phyloP scores from a whole-genome alignment of 2,329 filamentous ascomycete species.

The Cladosporium austrohemisphaericum region DNA sequence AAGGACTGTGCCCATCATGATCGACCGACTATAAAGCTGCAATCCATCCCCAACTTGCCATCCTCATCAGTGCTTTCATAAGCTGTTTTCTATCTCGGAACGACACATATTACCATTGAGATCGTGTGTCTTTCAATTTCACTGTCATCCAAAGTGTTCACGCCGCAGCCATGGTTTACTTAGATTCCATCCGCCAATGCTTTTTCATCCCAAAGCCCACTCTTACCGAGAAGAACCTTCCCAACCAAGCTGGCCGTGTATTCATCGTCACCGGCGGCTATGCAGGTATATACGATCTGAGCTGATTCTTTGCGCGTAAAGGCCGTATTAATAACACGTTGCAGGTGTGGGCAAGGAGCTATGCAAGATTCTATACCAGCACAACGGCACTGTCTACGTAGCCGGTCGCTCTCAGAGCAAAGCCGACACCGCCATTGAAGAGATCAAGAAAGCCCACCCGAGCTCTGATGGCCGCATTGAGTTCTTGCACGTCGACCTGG shows the following conservation, averaged over 20 bases:
- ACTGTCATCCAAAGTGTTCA: neutral
- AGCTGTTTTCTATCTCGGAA: too few species aligned
- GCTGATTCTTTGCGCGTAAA: too few species aligned
- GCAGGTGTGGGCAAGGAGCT: conserved; percentile 49
- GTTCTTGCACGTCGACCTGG: conserved; percentile 47
- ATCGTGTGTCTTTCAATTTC: neutral
- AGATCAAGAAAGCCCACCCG: conserved; percentile 39
- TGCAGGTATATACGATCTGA: conserved; percentile 28
- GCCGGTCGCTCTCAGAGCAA: conserved; percentile 49
- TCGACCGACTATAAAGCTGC: too few species aligned
- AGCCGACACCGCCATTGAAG: conserved; percentile 43
- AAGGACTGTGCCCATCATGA: too few species aligned
- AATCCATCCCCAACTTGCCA: too few species aligned
- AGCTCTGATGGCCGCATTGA: conserved; percentile 40
- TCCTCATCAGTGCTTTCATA: too few species aligned
- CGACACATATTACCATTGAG: neutral
- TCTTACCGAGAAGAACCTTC: conserved; percentile 43
- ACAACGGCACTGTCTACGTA: conserved; percentile 55
- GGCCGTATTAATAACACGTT: neutral
- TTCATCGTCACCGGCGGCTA: conserved; percentile 52
- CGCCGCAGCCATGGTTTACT: conserved; percentile 11
- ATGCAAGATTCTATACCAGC: conserved; percentile 51
- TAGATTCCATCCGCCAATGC: conserved; percentile 23
- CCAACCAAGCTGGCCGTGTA: conserved; percentile 43
- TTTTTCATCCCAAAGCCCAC: conserved; percentile 34